Percentiles rank a stretch among this genome's conserved stretches.
These are phyloP conservation scores for Phytophthora ohioensis DNA, from an alignment of 352 stramenopile genomes.

Conservation along the genomic window DNA sequence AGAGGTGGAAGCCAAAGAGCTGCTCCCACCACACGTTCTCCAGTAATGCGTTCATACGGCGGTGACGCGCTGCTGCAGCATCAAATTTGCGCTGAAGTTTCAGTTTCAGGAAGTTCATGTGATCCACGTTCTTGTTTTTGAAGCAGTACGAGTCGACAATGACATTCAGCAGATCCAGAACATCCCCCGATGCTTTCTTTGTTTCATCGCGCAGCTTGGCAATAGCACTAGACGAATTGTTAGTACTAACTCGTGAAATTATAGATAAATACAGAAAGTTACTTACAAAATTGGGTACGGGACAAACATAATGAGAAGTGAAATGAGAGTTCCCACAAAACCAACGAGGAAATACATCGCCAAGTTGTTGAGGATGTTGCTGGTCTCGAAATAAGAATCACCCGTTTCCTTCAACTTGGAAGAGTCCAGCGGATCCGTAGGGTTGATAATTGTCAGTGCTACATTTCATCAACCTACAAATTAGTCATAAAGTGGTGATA, in stretches of 20 bases:
- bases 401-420: slow-evolving; percentile 55
- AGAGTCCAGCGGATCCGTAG: slow-evolving; percentile 58
- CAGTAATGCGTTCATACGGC: slow-evolving; percentile 58
- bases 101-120: slow-evolving; percentile 80
- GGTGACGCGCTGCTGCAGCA: slow-evolving; percentile 48
- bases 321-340: slow-evolving; percentile 74
- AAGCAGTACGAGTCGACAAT: slow-evolving; percentile 87
- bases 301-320: slow-evolving; percentile 77
- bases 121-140: slow-evolving; percentile 82
- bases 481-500: background rate
- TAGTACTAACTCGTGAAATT: background rate
- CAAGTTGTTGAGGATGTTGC: slow-evolving; percentile 79
- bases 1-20: slow-evolving; percentile 60
- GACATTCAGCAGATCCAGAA: slow-evolving; percentile 75
- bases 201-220: slow-evolving; percentile 54
- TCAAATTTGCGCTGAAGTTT: slow-evolving; percentile 76
- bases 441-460: slow-evolving; percentile 83
- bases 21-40: slow-evolving; percentile 87
- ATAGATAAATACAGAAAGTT: background rate
- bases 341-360: slow-evolving; percentile 83
- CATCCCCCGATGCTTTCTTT: slow-evolving; percentile 44
- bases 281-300: slow-evolving; percentile 84
- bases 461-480: background rate
- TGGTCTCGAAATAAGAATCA: slow-evolving; percentile 60
- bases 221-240: slow-evolving; percentile 51